Percentiles rank a stretch among this genome's conserved stretches.
phyloP scores from a whole-genome alignment of 1,139 yeast species.

The Spathaspora sp. region DNA sequence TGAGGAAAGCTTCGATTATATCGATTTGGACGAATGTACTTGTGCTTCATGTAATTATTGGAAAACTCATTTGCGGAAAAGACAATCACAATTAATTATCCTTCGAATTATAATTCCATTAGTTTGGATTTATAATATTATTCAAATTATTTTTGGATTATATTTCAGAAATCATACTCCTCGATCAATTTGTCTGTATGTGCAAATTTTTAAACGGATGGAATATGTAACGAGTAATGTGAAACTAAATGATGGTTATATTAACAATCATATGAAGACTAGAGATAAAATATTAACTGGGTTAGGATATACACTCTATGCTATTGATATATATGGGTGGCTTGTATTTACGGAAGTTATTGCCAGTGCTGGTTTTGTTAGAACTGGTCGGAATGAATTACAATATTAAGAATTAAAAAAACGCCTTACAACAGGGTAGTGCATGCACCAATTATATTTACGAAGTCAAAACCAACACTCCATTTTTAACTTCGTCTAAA shows the following conservation, averaged over 20 bases:
- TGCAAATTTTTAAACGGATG: slow-evolving; percentile 9
- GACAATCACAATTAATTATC: slow-evolving; percentile 11
- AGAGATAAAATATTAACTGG: slow-evolving; percentile 10
- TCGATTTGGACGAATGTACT: slow-evolving; percentile 13
- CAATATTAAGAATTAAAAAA: neutral
- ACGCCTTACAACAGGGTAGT: neutral
- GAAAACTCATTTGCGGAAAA: neutral
- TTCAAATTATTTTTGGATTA: slow-evolving; percentile 11
- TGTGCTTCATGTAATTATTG: slow-evolving; percentile 19
- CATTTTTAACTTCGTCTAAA: slow-evolving; percentile 2
- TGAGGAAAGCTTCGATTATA: slow-evolving; percentile 7
- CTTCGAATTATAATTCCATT: slow-evolving; percentile 24
- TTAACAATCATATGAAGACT: slow-evolving; percentile 9
- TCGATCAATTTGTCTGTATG: slow-evolving; percentile 12
- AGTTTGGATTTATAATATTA: slow-evolving; percentile 20
- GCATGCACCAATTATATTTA: neutral
- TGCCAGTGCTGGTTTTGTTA: slow-evolving; percentile 4
- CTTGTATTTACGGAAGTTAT: slow-evolving; percentile 7
- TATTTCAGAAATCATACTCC: slow-evolving; percentile 10
- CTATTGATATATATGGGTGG: slow-evolving; percentile 12
- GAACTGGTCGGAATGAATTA: neutral
- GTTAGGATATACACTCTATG: slow-evolving; percentile 14
- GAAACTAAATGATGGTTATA: slow-evolving; percentile 2
- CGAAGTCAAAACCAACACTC: slow-evolving; percentile 4
- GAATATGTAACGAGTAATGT: neutral